These are phyloP conservation scores for Neurospora tetraspora DNA, from an alignment of 495 filamentous ascomycete species.

Conservation along the genomic window DNA sequence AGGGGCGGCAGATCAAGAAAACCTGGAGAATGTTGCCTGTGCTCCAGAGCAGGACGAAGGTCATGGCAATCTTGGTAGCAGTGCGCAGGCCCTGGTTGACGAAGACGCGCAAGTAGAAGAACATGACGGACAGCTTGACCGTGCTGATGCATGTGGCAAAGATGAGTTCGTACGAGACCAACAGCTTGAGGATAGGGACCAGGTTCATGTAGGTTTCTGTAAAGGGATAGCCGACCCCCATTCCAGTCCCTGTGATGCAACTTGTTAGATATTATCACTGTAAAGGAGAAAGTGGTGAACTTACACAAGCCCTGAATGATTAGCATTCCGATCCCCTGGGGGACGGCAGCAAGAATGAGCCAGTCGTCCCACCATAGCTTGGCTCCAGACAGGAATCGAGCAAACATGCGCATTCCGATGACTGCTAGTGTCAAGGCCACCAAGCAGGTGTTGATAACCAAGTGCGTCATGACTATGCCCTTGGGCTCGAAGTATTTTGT, in stretches of 20 bases:
- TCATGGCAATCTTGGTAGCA: slow-evolving; percentile 7
- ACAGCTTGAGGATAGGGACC: slow-evolving; percentile 11
- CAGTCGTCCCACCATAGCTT: slow-evolving; percentile 26
- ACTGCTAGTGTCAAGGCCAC: slow-evolving; percentile 4
- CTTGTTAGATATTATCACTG: not conserved
- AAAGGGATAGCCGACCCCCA: slow-evolving; percentile 11
- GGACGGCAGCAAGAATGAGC: slow-evolving; percentile 17
- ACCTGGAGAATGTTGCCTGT: slow-evolving; percentile 14
- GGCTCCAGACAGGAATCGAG: slow-evolving; percentile 11
- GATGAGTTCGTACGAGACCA: slow-evolving; percentile 15
- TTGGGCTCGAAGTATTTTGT: not conserved
- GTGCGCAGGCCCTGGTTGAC: slow-evolving; percentile 9
- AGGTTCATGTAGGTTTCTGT: slow-evolving; percentile 8
- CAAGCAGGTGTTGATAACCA: slow-evolving; percentile 15
- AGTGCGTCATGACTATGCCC: slow-evolving; percentile 7
- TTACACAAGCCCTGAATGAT: slow-evolving; percentile 19
- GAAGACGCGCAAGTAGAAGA: slow-evolving; percentile 21
- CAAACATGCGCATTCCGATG: slow-evolving; percentile 9
- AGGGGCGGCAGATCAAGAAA: slow-evolving; percentile 16
- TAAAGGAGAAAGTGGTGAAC: not conserved
- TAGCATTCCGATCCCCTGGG: slow-evolving; percentile 17
- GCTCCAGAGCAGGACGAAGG: slow-evolving; percentile 10
- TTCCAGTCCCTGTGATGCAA: slow-evolving; percentile 4
- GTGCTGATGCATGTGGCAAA: slow-evolving; percentile 9
- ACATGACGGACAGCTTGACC: slow-evolving; percentile 16